Evolutionary conservation across 352 stramenopile species (phyloP).

Genomic region (Globisporangium sylvaticum): DNA sequence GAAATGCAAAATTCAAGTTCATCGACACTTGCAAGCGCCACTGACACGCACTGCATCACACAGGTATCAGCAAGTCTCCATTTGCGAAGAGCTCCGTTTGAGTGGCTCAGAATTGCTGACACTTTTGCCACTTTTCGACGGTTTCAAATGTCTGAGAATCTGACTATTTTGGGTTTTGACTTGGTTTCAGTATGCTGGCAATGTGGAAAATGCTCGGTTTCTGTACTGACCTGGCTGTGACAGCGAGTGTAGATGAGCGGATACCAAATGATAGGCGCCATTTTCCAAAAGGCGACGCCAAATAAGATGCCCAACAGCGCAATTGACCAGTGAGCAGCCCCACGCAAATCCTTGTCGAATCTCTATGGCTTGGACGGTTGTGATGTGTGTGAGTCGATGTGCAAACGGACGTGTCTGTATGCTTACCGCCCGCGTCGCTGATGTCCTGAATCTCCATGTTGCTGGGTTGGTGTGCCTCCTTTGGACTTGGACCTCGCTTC

Average conservation of each 20-base stretch:
- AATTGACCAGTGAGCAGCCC: neutral
- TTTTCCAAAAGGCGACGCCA: neutral
- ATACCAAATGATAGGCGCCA: constrained; percentile 2
- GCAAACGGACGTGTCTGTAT: neutral
- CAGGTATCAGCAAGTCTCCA: neutral
- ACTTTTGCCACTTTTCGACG: neutral
- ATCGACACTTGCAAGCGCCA: neutral
- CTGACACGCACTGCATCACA: neutral
- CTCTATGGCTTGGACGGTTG: neutral
- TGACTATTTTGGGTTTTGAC: neutral
- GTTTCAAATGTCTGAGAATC: neutral
- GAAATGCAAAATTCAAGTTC: neutral
- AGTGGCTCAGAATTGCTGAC: neutral
- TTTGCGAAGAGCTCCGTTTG: neutral
- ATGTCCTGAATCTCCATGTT: neutral
- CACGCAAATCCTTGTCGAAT: neutral
- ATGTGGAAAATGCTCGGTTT: neutral
- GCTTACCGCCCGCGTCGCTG: neutral
- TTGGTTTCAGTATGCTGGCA: neutral
- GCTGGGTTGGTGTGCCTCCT: neutral
- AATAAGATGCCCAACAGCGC: neutral
- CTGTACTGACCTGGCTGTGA: neutral
- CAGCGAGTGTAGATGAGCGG: constrained; percentile 1
- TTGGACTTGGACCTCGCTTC: neutral
- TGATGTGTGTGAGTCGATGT: neutral